These are phyloP conservation scores for Phytophthora hybrid DNA, from an alignment of 352 stramenopile genomes.

Conservation along the genomic window DNA sequence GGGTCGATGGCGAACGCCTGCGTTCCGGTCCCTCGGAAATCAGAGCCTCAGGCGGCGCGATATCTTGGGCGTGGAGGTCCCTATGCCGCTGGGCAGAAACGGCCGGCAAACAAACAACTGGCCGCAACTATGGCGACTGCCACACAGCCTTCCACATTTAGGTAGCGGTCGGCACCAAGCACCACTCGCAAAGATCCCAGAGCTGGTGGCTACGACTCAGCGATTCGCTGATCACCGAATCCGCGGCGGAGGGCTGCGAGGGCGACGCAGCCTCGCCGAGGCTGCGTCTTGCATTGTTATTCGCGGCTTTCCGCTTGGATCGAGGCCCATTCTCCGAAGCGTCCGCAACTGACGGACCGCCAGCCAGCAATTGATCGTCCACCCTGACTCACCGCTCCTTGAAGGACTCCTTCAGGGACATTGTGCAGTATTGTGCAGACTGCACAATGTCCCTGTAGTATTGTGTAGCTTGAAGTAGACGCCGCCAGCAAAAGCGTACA, in stretches of 20 bases:
- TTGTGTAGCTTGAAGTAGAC: too few relatives aligned
- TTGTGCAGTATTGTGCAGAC: too few relatives aligned
- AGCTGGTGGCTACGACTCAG: conserved; percentile 1
- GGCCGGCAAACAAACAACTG: conserved; percentile 9
- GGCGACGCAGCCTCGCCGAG: not conserved
- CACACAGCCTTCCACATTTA: conserved; percentile 18
- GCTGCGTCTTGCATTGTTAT: not conserved
- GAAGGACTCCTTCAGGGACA: not conserved
- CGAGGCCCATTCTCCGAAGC: not conserved
- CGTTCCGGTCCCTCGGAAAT: conserved; percentile 31
- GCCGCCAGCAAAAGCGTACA: too few relatives aligned
- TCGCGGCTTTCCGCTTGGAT: not conserved
- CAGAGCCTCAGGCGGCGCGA: conserved; percentile 2
- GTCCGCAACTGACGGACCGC: not conserved
- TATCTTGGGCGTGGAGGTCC: conserved; percentile 22
- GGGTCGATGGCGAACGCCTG: not conserved
- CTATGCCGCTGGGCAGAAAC: conserved; percentile 33
- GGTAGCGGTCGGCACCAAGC: conserved; percentile 18
- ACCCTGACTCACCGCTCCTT: not conserved
- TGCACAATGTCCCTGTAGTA: too few relatives aligned
- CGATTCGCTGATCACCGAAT: not conserved
- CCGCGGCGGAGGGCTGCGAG: not conserved
- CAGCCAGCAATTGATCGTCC: not conserved
- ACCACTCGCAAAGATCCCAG: conserved; percentile 4
- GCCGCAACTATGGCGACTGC: not conserved